Base-by-base conservation (phyloP, 2,329 filamentous ascomycete species). In the Epichloe bromicola region DNA sequence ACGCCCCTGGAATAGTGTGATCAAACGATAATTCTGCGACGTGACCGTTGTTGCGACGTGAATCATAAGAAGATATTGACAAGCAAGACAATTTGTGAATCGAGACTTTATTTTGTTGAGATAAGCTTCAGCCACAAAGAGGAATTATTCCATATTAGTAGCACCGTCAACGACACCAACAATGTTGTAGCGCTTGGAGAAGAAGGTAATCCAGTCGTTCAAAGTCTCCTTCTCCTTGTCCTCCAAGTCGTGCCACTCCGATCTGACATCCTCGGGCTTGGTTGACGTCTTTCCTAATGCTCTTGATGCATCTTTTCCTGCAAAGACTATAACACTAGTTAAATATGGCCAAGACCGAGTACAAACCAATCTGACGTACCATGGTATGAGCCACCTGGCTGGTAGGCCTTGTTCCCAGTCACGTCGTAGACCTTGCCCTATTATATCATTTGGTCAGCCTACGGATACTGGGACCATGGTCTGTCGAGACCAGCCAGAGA, bases 381-480 rank as follows among this genome's bases (percentile, higher is more conserved):
- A 60, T 87, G 79, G 68, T 98, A 98, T 56, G 84, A 82, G 46
- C 88, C 90, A 23, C 82, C 85, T 10, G 86, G 82, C 45, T 82
- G 81, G 66, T 98, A 98, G 15, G 86, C 82, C 57, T 86, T 82
- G 68, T 97, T 98, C 48, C 85, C 86, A 23, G 81, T 88, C 54
- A 98, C 93, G 63, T 98, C 91, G 63, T 96, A 98, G 49, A 98
- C 85, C 54, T 85, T 88, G 59, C 93, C 91, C 85, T 95, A 53
- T 50, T 95, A 53, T 50, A 48, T 48, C 41, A 34, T 45, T 48
- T 33, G 23, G 19, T 55, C 19, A 57, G 52, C 46, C 14, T 12
- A 37, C 26, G 11, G 3, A 12, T 37, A 4, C 20, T 36, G 5
- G 36, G 17, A 19, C 1, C 14, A 30, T 8, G n/a, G n/a, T 26